Base-by-base conservation (phyloP, 345 rosid species). In the Aquilaria sinensis region DNA sequence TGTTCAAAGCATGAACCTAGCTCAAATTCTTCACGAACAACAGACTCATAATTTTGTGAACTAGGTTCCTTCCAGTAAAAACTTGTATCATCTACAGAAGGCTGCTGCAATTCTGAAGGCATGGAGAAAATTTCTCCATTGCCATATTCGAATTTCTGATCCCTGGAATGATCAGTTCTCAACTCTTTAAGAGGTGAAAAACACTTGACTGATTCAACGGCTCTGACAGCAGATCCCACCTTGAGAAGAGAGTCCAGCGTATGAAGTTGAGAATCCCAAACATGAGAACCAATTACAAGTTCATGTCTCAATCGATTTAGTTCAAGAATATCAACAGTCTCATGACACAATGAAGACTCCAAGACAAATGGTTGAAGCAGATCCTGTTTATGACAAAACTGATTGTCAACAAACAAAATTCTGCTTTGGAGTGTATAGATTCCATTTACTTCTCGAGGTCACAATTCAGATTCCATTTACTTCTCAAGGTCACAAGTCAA, bases 231-330 rank as follows among this genome's bases (percentile, higher is more conserved):
- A 29, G 72, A 75, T 55, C 72, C 77, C 62, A 80, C 79, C 61
- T 74, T 77, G 63, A 91, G 85, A 49, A 80, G 82, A 55, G 87
- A 72, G 23, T 23, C 23, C 23, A 23, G 23, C 23, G 0, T 23
- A 80, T 72, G 74, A 49, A 95, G 90, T 74, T 77, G 92, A 47
- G 72, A 78, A 70, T 84, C 86, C 99, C 97, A 95, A 68, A 83
- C 90, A 73, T 81, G 81, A 15, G 90, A 78, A 58, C 82, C 82
- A 66, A 87, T 78, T 68, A 91, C 67, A 60, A 95, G 87, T 55
- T 88, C 79, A 37, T 78, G 84, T 62, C 90, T 86, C 70, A 87
- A 23, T 3, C 79, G 76, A 73, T 91, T 91, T 16, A 91, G 80
- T 62, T 95, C 96, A 8, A 95, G 74, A 71, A 91, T 89, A 81